Evolutionary conservation across 768 basidiomycete genomes (phyloP), one percentile per base, ranked within the genome.

Genomic region (Ramaria sp.): DNA sequence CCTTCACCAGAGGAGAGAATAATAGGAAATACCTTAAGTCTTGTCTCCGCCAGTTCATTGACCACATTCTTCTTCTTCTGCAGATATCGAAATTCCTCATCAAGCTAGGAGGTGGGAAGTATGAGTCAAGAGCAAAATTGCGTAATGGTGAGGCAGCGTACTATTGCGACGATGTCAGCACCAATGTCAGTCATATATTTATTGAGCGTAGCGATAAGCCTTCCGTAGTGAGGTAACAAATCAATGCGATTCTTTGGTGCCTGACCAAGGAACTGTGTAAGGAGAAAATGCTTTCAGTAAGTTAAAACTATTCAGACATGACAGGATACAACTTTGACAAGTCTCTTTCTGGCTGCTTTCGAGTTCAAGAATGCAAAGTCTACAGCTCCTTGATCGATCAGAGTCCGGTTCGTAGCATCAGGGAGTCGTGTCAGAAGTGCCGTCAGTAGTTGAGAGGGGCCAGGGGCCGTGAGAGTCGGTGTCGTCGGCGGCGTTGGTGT

Each of bases 351-450:
- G 12, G 94, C 91, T 20, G 95, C 92, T 68, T 98, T 98, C 43
- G 92, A 94, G 66, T 98, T 99, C 57, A 99, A 74, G 65, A 94
- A 91, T 0, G 92, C 91, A 68, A 99, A 99, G 60, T 99, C 95
- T 39, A 97, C 82, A 0, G 93, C 93, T 30, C 87, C 86, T 70
- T 95, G 91, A 67, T 99, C 96, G 57, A 98, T 88, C 59, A 91
- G 69, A 1, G 81, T 78, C 15, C 90, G 82, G 65, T 92, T 97
- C 12, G 89, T 94, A n/a, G 90, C 88, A 67, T 99, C 95, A 0
- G 95, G 89, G 11, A 99, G 76, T 30, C 93, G 87, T 34, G 88
- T 84, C 39, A 99, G 83, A 19, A 99, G 75, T 11, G 91, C 88
- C 4, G 89, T 92, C 48, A 99, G 79, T 39, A 97, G 78, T 60